Base-by-base conservation (phyloP, 768 basidiomycete genomes). In the Wakefieldia striispora region DNA sequence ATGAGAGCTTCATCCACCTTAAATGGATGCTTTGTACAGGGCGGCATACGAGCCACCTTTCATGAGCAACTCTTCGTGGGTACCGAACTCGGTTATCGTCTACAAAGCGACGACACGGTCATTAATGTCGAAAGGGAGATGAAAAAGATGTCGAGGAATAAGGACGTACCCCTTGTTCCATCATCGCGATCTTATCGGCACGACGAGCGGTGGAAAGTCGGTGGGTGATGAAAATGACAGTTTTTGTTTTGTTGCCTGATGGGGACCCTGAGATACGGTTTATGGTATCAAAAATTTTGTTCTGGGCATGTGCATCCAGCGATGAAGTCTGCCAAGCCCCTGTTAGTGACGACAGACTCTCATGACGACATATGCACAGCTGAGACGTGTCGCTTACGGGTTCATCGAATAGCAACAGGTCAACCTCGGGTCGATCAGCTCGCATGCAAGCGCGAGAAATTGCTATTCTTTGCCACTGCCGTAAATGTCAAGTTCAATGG, bases 391-490 rank as follows among this genome's bases (percentile, higher is more conserved):
- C 43, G 67, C 83, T 62, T 70, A 85, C 86, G 45, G 90, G 88
- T 71, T 92, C 89, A 65, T 95, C 92, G 61, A 94, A 87, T 36
- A 94, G 68, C 27, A 94, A 72, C 13, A 94, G 70, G 67, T 93
- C 88, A 21, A 89, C 80, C 55, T 84, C 82, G 19, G 81, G 87
- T 61, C 79, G 81, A 59, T 74, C 78, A 41, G 88, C 86, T 51
- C 91, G 76, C 86, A 93, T 90, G 60, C 94, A 93, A 14, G 90
- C 88, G 41, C 92, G 79, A 40, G 91, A 87, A 42, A 94, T 78
- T 16, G 92, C 91, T 49, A 95, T 80, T 57, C 88, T 74, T 70
- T 92, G 90, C 91, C 91, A 92, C 88, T 91, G 62, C 29, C 55
- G 60, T 54, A 49, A 50, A 44, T 9, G 24, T 47, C 50, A 17